Evolutionary conservation across 106 monocot species (phyloP), one percentile per base, ranked within the genome.

Genomic region (Agapanthus africanus): DNA sequence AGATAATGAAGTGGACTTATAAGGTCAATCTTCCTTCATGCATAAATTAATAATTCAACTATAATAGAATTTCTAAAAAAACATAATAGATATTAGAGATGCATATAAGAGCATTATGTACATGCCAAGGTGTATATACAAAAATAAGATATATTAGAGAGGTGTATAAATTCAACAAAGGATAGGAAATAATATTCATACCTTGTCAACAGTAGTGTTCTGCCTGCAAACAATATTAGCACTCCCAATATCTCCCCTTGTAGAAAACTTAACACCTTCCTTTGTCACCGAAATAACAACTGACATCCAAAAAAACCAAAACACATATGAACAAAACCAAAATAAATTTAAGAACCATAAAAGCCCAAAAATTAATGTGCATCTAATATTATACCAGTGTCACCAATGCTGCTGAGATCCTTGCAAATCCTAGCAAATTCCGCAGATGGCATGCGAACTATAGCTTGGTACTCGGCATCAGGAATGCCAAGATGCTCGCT

Each of bases 251-350:
- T 93, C 93, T 46, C 39, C 93, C 19, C 79, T 81, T 0, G 93
- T 89, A 0, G 93, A 93, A 70, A 93, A 93, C 71, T 93, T 93
- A 5, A 93, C 86, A 2, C 89, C 93, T 76, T 89, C 89, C 73
- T 93, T 93, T 2, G 93, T 93, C 51, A 93, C 93, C 11, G 86
- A 93, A 52, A 93, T 93, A 28, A 89, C 84, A 75, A 93, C 93
- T 88, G 74, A 39, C 39, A 65, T 36, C 14, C 42, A 10, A 27
- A 75, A 64, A 47, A 47, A 47, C 46, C 46, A 47, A 15, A 15
- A 47, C 16, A 13, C 46, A 6, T 54, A 59, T 3, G 42, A 62
- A 0, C 4, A 38, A 65, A 47, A 47, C 6, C 46, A 47, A 47
- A 4, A 30, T 11, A 30, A 31, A 30, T 14, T 30, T n/a, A n/a